Conservation (phyloP, 495 filamentous ascomycete species). For the Hypoxylon fragiforme region DNA sequence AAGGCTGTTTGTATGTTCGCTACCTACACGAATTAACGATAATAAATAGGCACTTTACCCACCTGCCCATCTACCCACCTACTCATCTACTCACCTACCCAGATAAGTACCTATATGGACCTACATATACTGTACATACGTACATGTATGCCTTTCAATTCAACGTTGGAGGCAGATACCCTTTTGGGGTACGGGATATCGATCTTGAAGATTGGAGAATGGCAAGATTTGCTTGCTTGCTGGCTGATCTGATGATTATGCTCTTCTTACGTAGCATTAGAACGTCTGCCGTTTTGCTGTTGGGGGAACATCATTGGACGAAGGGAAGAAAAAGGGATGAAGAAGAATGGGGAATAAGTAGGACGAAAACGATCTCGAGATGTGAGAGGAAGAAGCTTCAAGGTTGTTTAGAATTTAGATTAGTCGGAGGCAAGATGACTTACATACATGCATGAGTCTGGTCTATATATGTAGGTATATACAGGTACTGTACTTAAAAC, state of each 20-base stretch:
- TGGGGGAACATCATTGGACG: constrained; percentile 21
- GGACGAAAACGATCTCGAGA: constrained; percentile 28
- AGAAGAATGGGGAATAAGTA: constrained; percentile 13
- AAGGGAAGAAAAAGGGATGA: constrained; percentile 1
- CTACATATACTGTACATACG: too few species aligned
- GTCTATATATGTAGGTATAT: neutral
- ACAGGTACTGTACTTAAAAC: neutral
- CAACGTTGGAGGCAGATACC: constrained; percentile 13
- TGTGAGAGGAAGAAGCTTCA: constrained; percentile 29
- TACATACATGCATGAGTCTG: constrained; percentile 22
- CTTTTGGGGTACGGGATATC: constrained; percentile 33
- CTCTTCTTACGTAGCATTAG: constrained; percentile 22
- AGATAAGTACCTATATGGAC: too few species aligned
- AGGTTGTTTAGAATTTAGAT: constrained; percentile 17
- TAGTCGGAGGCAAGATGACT: constrained; percentile 32
- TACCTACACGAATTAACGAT: too few species aligned
- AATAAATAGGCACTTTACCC: too few species aligned
- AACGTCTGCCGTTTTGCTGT: constrained; percentile 33
- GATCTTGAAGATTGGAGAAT: constrained; percentile 2
- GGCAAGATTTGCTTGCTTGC: constrained; percentile 5
- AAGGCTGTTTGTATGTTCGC: too few species aligned
- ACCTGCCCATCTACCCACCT: too few species aligned
- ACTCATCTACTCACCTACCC: too few species aligned
- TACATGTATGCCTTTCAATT: too few species aligned
- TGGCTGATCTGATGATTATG: constrained; percentile 32